Percentiles rank a stretch among this genome's conserved stretches.
These are phyloP conservation scores for Eustoma russellianum DNA, from an alignment of 257 asterid genomes.

Conservation along the genomic window DNA sequence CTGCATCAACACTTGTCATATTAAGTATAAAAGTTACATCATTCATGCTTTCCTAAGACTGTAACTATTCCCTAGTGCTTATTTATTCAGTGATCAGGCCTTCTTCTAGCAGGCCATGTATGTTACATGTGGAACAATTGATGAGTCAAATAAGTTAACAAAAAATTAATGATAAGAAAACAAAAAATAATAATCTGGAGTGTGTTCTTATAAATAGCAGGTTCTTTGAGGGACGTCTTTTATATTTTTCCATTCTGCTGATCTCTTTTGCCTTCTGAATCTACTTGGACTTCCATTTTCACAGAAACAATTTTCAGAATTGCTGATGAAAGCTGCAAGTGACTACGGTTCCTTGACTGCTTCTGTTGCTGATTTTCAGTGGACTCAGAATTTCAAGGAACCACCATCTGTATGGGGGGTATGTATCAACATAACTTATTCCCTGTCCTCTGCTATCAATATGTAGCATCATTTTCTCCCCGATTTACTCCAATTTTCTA, in stretches of 20 bases:
- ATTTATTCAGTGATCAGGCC: too few relatives aligned
- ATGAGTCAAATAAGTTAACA: too few relatives aligned
- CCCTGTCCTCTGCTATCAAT: not conserved
- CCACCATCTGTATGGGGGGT: slow-evolving; percentile 98
- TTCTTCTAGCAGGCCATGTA: too few relatives aligned
- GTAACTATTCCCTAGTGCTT: too few relatives aligned
- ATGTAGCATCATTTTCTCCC: not conserved
- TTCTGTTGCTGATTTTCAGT: slow-evolving; percentile 84
- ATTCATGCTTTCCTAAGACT: too few relatives aligned
- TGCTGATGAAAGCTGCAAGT: slow-evolving; percentile 94
- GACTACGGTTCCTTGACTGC: slow-evolving; percentile 95
- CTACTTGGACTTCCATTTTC: not conserved
- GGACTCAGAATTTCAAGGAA: slow-evolving; percentile 96
- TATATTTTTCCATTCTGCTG: not conserved
- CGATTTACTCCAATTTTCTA: not conserved
- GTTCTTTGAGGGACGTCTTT: too few relatives aligned
- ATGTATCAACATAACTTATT: slow-evolving; percentile 16
- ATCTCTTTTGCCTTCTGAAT: slow-evolving; percentile 5
- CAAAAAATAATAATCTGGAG: too few relatives aligned
- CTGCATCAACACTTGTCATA: too few relatives aligned
- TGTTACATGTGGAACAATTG: too few relatives aligned
- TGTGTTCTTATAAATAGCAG: too few relatives aligned
- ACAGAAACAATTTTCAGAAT: slow-evolving; percentile 97
- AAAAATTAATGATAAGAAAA: too few relatives aligned
- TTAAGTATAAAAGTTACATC: too few relatives aligned